Conservation (phyloP, 2,329 filamentous ascomycete genomes). For the Sporothrix variecibatus region DNA sequence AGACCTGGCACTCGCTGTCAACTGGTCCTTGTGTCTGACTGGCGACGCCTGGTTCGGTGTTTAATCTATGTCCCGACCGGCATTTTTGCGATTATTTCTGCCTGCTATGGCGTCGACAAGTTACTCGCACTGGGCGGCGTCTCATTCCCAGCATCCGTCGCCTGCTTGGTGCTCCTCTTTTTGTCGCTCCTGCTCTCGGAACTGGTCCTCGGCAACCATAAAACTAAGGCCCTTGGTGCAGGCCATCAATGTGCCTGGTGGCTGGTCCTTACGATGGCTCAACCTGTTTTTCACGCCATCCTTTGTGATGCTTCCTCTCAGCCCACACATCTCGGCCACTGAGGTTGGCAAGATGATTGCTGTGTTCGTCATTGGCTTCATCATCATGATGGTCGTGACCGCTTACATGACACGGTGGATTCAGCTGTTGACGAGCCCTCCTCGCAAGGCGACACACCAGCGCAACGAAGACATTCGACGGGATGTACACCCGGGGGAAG, state of each 20-base stretch:
- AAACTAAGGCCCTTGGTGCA: constrained; percentile 52
- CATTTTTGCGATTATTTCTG: constrained; percentile 44
- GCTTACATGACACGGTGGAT: constrained; percentile 57
- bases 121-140: constrained; percentile 50
- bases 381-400: constrained; percentile 53
- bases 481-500: neutral
- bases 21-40: constrained; percentile 34
- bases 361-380: constrained; percentile 60
- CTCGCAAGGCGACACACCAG: constrained; percentile 54
- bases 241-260: constrained; percentile 56
- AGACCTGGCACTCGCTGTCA: neutral
- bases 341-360: constrained; percentile 62
- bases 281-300: constrained; percentile 61
- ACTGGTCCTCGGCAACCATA: constrained; percentile 49
- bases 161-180: constrained; percentile 58
- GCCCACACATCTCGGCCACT: constrained; percentile 52
- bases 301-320: constrained; percentile 61
- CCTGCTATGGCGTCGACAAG: constrained; percentile 48
- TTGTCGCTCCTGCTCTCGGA: constrained; percentile 51
- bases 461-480: constrained; percentile 53
- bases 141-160: constrained; percentile 61
- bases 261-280: constrained; percentile 61
- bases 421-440: constrained; percentile 53
- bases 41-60: constrained; percentile 35
- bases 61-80: constrained; percentile 57